These are phyloP conservation scores for Lodderomyces elongisporus DNA, from an alignment of 1,139 yeast species.

Conservation along the genomic window DNA sequence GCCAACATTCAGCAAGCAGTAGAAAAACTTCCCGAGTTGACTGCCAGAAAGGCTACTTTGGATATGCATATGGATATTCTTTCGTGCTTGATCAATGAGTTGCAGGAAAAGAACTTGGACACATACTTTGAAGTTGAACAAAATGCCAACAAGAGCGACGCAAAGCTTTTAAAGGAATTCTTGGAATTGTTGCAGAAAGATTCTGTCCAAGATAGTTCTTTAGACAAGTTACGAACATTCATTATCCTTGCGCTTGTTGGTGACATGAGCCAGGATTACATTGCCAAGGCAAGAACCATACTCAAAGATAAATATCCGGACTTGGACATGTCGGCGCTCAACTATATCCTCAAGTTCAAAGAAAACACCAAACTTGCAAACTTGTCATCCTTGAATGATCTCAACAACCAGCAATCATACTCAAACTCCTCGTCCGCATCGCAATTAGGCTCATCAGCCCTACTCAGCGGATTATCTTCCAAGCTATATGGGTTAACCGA, in stretches of 20 bases:
- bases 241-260: conserved; percentile 61
- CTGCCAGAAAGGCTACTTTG: conserved; percentile 79
- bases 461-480: conserved; percentile 73
- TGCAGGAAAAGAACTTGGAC: conserved; percentile 82
- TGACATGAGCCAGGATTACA: conserved; percentile 59
- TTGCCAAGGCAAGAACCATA: conserved; percentile 59
- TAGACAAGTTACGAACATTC: conserved; percentile 84
- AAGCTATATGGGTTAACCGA: conserved; percentile 80
- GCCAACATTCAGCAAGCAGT: conserved; percentile 83
- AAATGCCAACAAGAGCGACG: conserved; percentile 44
- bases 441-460: conserved; percentile 45
- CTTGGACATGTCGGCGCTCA: conserved; percentile 60
- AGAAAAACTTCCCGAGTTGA: conserved; percentile 85
- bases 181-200: conserved; percentile 48
- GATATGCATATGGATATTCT: conserved; percentile 98
- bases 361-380: conserved; percentile 68
- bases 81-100: conserved; percentile 74
- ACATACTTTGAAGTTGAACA: conserved; percentile 93
- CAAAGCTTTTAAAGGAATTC: conserved; percentile 57
- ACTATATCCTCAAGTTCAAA: conserved; percentile 73
- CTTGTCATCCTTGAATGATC: conserved; percentile 21
- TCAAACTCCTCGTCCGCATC: conserved; percentile 12
- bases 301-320: conserved; percentile 51
- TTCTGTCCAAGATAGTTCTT: conserved; percentile 53
- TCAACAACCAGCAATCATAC: conserved; percentile 11